Evolutionary conservation across 306 rosid species (phyloP).

Genomic region (Mimosa pudica): DNA sequence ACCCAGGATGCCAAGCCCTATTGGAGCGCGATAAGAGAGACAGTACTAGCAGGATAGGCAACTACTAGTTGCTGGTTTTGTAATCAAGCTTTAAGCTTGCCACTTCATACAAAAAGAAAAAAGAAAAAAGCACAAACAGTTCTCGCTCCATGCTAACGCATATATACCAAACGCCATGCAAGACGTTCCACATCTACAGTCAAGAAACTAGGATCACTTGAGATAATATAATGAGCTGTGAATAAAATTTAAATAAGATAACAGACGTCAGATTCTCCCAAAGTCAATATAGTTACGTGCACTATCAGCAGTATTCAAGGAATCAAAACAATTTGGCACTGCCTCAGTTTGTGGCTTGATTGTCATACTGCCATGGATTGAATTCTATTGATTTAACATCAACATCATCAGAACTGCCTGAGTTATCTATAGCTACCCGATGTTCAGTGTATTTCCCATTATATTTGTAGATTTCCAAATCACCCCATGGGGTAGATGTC

Average conservation of each 20-base stretch:
- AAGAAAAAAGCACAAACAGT: not conserved
- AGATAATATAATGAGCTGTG: constrained; percentile 13
- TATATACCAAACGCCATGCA: not conserved
- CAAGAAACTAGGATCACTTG: constrained; percentile 26
- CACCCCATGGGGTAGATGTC: constrained; percentile 73
- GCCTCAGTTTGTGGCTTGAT: constrained; percentile 46
- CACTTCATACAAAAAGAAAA: too few relatives aligned
- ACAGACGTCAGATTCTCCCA: constrained; percentile 24
- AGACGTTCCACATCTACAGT: constrained; percentile 9
- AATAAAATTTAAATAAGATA: constrained; percentile 27
- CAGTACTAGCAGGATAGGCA: too few relatives aligned
- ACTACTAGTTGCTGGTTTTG: too few relatives aligned
- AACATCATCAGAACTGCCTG: constrained; percentile 37
- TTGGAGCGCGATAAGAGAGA: too few relatives aligned
- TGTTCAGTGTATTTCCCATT: constrained; percentile 59
- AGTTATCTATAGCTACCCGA: constrained; percentile 46
- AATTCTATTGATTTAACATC: constrained; percentile 49
- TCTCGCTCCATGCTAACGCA: not conserved
- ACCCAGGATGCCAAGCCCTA: too few relatives aligned
- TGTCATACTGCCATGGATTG: constrained; percentile 73
- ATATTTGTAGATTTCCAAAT: constrained; percentile 64
- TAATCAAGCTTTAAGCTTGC: too few relatives aligned
- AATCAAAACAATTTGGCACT: not conserved
- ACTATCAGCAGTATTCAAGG: constrained; percentile 23
- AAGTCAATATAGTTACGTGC: constrained; percentile 26